Base-by-base conservation (phyloP, 495 filamentous ascomycete genomes). In the Podospora tetraspora region DNA sequence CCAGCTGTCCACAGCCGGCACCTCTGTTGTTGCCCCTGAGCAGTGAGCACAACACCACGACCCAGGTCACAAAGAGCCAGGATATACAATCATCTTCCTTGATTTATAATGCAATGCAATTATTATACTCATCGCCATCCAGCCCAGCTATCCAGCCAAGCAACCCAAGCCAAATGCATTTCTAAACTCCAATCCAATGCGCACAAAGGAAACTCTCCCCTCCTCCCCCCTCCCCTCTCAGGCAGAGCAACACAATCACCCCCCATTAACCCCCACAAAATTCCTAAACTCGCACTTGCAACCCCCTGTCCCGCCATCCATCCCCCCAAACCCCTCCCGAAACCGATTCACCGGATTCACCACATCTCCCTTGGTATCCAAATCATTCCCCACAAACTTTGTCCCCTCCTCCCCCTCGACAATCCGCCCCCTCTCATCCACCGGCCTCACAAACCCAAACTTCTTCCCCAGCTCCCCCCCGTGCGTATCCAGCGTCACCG, bases 201-300 rank as follows among this genome's bases (percentile, higher is more conserved):
- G 32, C 21, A 60, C 59, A 60, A 60, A 60, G 27, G 7, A 30
- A 30, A 24, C 25, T 25, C 25, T 25, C 25, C 25, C 25, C 25
- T 25, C 24, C 3, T 3, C 24, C 24, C 3, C 11, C 73, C 75
- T n/a, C 24, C 66, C 66, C 22, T 59, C 32, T 10, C 27, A 19
- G 13, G 3, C 34, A 43, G 34, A 13, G n/a, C 13, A 70, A 27
- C 56, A 43, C 8, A 25, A 25, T 63, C 52, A 61, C 60, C 56
- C 58, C 58, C 58, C 66, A 62, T 68, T 76, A 4, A 77, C 32
- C 56, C 58, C 66, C 59, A 82, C 73, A 69, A 82, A 96, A 74
- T 95, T 95, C 70, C 81, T 81, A 87, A 91, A 96, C 74, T 85
- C 78, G 72, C 92, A 96, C 66, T 71, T 77, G 79, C 92, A 96